Evolutionary conservation across 345 rosid species (phyloP), one percentile per base, ranked within the genome.

Genomic region (Dipteronia dyeriana): DNA sequence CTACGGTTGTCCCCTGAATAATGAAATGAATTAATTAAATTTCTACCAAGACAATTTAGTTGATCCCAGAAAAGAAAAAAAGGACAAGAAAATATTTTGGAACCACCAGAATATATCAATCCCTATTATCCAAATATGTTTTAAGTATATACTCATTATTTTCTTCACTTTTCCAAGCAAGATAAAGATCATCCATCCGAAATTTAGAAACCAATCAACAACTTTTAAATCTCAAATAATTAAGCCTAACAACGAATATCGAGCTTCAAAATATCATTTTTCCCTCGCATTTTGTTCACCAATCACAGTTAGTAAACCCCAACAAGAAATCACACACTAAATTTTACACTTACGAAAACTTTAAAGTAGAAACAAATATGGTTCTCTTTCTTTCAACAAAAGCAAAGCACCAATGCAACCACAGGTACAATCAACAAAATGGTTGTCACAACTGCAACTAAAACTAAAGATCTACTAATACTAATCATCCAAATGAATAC

Each of bases 1-100:
- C 95, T 9, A 89, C 88, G 34, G 99, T 96, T 9, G 90, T 91
- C 60, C 99, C 99, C 99, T 94, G 85, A 70, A 66, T 41, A 7
- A 59, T 59, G 3, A 59, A 59, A 59, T 20, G 25, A 1, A 59
- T 8, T 59, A 59, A 59, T 59, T 22, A 59, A 3, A 59, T 9
- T 4, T 59, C 63, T 5, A 6, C 63, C 63, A 59, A 20, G 10
- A 53, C 57, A 53, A 53, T 53, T 53, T 53, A 68, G 41, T 62
- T 74, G 26, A 56, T n/a, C 41, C 43, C 13, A 10, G 49, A 17
- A 2, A 10, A 10, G 10, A 11, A 3, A 61, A 23, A 61, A 3
- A 62, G 6, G 25, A 23, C 3, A 22, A 61, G 5, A n/a, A 61
- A 61, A 59, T 59, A n/a, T 20, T 61, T 61, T 61, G 14, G 12